Conservation (phyloP, 1,139 yeast genomes). For the Yamadazyma songkhlaensis region DNA sequence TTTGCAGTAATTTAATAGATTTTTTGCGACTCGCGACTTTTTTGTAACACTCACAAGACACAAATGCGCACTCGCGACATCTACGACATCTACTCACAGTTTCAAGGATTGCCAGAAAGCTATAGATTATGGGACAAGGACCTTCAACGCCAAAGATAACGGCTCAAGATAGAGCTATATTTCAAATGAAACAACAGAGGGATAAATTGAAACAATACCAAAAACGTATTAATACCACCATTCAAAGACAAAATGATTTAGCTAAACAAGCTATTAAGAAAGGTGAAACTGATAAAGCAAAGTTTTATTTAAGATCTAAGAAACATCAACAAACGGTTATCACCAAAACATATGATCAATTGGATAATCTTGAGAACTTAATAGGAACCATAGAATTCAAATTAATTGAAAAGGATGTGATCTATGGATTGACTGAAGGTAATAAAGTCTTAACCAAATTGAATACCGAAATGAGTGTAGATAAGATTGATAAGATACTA, state of each 20-base stretch:
- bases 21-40: too few relatives aligned
- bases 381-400: slow-evolving; percentile 84
- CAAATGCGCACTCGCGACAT: background rate
- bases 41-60: background rate
- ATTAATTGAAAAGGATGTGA: slow-evolving; percentile 78
- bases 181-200: slow-evolving; percentile 83
- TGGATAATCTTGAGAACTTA: slow-evolving; percentile 71
- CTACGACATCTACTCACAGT: background rate
- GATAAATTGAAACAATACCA: slow-evolving; percentile 81
- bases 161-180: slow-evolving; percentile 77
- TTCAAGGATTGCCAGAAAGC: background rate
- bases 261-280: slow-evolving; percentile 57
- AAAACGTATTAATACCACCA: slow-evolving; percentile 52
- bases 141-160: slow-evolving; percentile 60
- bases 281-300: slow-evolving; percentile 59
- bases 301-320: slow-evolving; percentile 68
- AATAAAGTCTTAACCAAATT: slow-evolving; percentile 69
- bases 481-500: slow-evolving; percentile 75
- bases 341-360: slow-evolving; percentile 69
- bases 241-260: slow-evolving; percentile 54
- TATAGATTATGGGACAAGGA: slow-evolving; percentile 41
- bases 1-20: too few relatives aligned
- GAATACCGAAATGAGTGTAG: slow-evolving; percentile 74
- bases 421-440: slow-evolving; percentile 78
- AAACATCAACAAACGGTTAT: slow-evolving; percentile 78